Base-by-base conservation (phyloP, 73 alveolate genomes). In the Tetrahymena thermophila region DNA sequence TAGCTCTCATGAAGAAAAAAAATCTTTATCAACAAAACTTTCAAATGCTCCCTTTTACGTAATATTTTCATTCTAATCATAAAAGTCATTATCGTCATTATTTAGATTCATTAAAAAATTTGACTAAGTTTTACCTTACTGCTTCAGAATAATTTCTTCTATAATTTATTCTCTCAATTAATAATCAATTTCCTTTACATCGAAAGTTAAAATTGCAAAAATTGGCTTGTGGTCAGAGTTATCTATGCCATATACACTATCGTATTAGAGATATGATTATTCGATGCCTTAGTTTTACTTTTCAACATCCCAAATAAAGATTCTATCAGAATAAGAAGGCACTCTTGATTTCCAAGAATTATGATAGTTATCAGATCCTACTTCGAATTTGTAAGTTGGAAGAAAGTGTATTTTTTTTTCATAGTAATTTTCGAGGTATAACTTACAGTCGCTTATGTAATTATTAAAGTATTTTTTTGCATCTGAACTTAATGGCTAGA, bases 321-420 rank as follows among this genome's bases (percentile, higher is more conserved):
- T 97, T 95, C 99, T 95, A 97, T 99, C 99, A 38, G 99, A 97
- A 98, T 99, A 99, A 10, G 99, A 97, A 23, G 99, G 99, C n/a
- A 96, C 97, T 94, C 99, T 97, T 57, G 96, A 71, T 95, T 97
- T 96, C 94, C 98, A 97, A 42, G 98, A 97, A 71, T 98, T 97
- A 40, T 98, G 97, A 94, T 98, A 99, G 37, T 93, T 95, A 84
- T 98, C 94, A 50, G 99, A 94, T 50, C 97, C 97, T 34, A 84
- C 94, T 35, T 97, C 95, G 94, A 93, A 98, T 98, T 99, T 99
- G 97, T 98, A 99, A 8, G 99, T 98, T 0, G 99, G 99, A 35
- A 94, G 85, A 89, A 99, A 99, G 85, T 97, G 95, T 35, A 99
- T 98, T 25, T 93, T 96, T 21, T 98, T 98, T 96, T 99, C 99